Percentiles rank a stretch among this genome's conserved stretches.
phyloP scores from a whole-genome alignment of 148 eudicot species.

The Spergularia marina region DNA sequence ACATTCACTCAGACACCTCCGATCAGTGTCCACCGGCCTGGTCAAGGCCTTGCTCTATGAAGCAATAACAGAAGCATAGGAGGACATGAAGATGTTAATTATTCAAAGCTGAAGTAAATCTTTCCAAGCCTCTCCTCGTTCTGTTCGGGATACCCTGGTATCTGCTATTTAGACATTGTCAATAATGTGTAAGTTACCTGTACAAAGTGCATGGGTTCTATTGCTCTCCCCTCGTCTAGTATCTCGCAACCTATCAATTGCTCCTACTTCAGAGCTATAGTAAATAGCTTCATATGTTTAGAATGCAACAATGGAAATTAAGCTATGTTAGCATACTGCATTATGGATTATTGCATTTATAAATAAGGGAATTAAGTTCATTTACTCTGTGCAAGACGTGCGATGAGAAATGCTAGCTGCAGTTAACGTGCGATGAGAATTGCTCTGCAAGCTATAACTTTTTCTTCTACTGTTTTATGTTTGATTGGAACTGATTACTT shows the following conservation, averaged over 20 bases:
- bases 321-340: constrained; percentile 22
- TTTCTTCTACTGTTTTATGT: too few species aligned
- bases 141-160: not conserved
- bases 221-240: constrained; percentile 27
- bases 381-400: not conserved
- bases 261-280: constrained; percentile 15
- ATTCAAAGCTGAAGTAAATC: constrained; percentile 27
- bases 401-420: too few species aligned
- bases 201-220: constrained; percentile 19
- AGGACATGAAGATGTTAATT: constrained; percentile 35
- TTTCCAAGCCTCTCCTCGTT: constrained; percentile 18
- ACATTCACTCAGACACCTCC: constrained; percentile 36
- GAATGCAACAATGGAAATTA: constrained; percentile 22
- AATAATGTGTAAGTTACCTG: constrained; percentile 30
- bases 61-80: constrained; percentile 26
- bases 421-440: too few species aligned
- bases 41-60: constrained; percentile 29
- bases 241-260: constrained; percentile 1
- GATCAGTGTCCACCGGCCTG: constrained; percentile 32
- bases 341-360: constrained; percentile 3
- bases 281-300: constrained; percentile 19
- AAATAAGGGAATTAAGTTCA: constrained; percentile 1
- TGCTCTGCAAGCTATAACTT: too few species aligned
- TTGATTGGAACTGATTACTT: too few species aligned
- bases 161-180: constrained; percentile 17